Conservation (phyloP, 345 rosid species). For the Jatropha curcas region DNA sequence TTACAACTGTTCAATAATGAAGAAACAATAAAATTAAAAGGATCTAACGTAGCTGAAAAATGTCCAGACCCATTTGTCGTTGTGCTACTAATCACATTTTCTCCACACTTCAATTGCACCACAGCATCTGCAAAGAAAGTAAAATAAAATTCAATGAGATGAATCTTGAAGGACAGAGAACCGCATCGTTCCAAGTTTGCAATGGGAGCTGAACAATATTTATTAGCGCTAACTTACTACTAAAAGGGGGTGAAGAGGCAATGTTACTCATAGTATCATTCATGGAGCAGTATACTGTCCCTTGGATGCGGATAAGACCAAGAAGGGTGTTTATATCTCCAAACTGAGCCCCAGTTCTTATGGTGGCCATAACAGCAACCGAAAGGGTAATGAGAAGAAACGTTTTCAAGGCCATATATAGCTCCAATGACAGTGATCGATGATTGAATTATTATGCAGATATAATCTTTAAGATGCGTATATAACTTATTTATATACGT, state of each 20-base stretch:
- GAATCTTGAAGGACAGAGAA: too few species aligned
- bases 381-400: constrained; percentile 26
- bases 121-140: constrained; percentile 56
- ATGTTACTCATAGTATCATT: constrained; percentile 40
- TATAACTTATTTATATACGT: too few species aligned
- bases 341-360: constrained; percentile 52
- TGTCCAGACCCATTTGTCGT: constrained; percentile 43
- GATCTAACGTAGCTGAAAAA: constrained; percentile 43
- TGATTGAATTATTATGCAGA: too few species aligned
- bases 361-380: constrained; percentile 26
- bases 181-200: too few species aligned
- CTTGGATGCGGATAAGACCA: constrained; percentile 46
- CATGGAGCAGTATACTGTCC: constrained; percentile 48
- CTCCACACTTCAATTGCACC: constrained; percentile 56
- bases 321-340: constrained; percentile 39
- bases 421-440: too few species aligned
- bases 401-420: constrained; percentile 39
- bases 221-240: constrained; percentile 50
- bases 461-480: too few species aligned
- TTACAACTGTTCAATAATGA: constrained; percentile 42
- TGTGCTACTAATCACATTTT: constrained; percentile 42
- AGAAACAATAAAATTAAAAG: constrained; percentile 41
- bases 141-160: too few species aligned
- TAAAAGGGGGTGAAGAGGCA: constrained; percentile 46
- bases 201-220: too few species aligned